These are phyloP conservation scores for Ganoderma lingzhi DNA, from an alignment of 1,284 basidiomycete species.

Conservation along the genomic window DNA sequence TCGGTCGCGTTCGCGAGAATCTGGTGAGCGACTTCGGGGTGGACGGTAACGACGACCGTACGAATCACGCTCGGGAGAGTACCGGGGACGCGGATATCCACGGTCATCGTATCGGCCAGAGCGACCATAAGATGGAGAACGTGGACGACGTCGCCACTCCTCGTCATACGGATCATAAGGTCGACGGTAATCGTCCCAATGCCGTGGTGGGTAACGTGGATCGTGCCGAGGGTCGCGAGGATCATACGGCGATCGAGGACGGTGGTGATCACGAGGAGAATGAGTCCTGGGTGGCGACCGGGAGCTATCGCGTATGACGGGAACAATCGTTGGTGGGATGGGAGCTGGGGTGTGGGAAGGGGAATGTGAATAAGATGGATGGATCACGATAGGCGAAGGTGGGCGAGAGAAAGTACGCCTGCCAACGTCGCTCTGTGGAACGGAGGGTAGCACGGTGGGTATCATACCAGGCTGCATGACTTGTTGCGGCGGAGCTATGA, in stretches of 20 bases:
- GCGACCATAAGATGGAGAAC: neutral
- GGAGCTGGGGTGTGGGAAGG: neutral
- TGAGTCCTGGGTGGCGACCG: constrained; percentile 2
- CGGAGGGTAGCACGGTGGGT: neutral
- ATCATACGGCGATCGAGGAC: constrained; percentile 21
- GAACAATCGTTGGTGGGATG: neutral
- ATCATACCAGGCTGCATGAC: neutral
- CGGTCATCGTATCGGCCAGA: neutral
- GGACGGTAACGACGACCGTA: neutral
- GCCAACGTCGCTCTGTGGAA: no score
- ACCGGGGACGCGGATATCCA: neutral
- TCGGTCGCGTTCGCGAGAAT: no score
- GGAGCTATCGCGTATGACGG: neutral
- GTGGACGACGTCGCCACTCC: neutral
- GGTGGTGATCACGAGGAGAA: constrained; percentile 26
- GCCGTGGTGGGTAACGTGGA: constrained; percentile 3
- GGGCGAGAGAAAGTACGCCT: neutral
- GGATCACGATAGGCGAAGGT: neutral
- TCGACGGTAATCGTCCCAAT: neutral
- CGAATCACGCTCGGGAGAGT: neutral
- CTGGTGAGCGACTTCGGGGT: neutral
- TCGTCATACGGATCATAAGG: neutral
- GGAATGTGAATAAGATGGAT: neutral
- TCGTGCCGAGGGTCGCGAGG: neutral
- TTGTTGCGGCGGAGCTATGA: neutral